Percentiles rank a stretch among this genome's conserved stretches.
These are phyloP conservation scores for Phaeosphaeriaceae sp. DNA, from an alignment of 2,329 filamentous ascomycete genomes.

Conservation along the genomic window DNA sequence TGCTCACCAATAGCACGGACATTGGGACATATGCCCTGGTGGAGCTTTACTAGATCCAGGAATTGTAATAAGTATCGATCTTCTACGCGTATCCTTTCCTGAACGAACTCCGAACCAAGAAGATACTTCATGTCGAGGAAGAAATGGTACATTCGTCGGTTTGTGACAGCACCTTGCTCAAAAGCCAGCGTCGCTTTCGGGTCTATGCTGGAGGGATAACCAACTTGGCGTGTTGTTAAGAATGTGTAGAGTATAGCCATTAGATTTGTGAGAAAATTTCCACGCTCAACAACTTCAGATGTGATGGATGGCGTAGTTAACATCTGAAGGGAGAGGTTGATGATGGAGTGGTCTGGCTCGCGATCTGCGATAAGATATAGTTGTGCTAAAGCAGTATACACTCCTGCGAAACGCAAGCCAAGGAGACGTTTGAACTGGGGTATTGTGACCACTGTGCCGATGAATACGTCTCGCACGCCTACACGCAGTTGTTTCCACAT, in stretches of 20 bases:
- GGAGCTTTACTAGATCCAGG: conserved; percentile 90
- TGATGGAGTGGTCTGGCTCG: conserved; percentile 97
- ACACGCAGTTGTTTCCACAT: conserved; percentile 97
- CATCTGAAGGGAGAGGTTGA: conserved; percentile 96
- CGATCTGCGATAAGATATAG: conserved; percentile 94
- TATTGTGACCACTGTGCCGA: conserved; percentile 93
- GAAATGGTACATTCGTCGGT: conserved; percentile 96
- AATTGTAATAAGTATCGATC: conserved; percentile 92
- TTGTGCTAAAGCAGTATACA: conserved; percentile 93
- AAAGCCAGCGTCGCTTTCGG: conserved; percentile 87
- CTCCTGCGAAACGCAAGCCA: conserved; percentile 88
- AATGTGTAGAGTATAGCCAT: conserved; percentile 98
- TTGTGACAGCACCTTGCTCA: conserved; percentile 92
- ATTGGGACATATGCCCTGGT: conserved; percentile 97
- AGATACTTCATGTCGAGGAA: conserved; percentile 94
- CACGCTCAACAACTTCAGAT: conserved; percentile 89
- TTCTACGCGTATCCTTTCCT: conserved; percentile 81
- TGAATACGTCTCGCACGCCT: conserved; percentile 89
- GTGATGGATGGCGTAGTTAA: conserved; percentile 96
- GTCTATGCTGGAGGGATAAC: conserved; percentile 87
- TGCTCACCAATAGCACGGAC: conserved; percentile 90
- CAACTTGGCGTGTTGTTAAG: conserved; percentile 92
- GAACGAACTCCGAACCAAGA: conserved; percentile 85
- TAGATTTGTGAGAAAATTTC: conserved; percentile 93
- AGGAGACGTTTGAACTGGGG: conserved; percentile 95